Conservation (phyloP, 2,329 filamentous ascomycete genomes). For the Colletotrichum tofieldiae region DNA sequence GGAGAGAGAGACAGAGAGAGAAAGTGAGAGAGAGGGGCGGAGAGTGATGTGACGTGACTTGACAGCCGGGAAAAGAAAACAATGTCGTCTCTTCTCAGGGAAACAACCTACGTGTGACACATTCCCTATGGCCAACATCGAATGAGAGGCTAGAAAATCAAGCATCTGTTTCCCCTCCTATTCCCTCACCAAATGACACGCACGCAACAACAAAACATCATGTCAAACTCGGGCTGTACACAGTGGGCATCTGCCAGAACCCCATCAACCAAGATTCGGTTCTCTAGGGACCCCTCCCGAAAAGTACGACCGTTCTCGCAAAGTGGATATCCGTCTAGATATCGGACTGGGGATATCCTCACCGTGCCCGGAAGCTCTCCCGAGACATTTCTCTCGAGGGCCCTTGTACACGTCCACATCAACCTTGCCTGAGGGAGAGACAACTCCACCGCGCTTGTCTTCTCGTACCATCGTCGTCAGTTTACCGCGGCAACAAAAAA, state of each 20-base stretch:
- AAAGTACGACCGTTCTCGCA: conserved; percentile 12
- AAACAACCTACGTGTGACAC: background rate
- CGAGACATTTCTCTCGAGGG: conserved; percentile 11
- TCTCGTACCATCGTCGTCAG: conserved; percentile 19
- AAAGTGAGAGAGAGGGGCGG: background rate
- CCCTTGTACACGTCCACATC: conserved; percentile 2
- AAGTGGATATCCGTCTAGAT: conserved; percentile 6
- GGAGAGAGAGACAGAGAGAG: too few relatives aligned
- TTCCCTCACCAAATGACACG: conserved; percentile 1
- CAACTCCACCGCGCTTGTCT: background rate
- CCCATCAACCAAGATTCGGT: conserved; percentile 27
- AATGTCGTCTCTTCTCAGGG: background rate
- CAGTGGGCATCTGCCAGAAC: background rate
- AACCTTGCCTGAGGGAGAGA: conserved; percentile 1
- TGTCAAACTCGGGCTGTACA: background rate
- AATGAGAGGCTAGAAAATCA: conserved; percentile 1
- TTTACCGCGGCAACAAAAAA: conserved; percentile 7
- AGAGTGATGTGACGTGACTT: conserved; percentile 24
- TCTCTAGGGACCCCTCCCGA: conserved; percentile 15
- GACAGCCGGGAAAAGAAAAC: background rate
- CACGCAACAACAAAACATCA: background rate
- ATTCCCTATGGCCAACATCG: conserved; percentile 1
- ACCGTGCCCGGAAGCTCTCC: conserved; percentile 24
- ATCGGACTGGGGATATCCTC: conserved; percentile 19
- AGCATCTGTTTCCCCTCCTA: background rate